Evolutionary conservation across 2,329 filamentous ascomycete species (phyloP).

Genomic region (Calonectria hongkongensis): DNA sequence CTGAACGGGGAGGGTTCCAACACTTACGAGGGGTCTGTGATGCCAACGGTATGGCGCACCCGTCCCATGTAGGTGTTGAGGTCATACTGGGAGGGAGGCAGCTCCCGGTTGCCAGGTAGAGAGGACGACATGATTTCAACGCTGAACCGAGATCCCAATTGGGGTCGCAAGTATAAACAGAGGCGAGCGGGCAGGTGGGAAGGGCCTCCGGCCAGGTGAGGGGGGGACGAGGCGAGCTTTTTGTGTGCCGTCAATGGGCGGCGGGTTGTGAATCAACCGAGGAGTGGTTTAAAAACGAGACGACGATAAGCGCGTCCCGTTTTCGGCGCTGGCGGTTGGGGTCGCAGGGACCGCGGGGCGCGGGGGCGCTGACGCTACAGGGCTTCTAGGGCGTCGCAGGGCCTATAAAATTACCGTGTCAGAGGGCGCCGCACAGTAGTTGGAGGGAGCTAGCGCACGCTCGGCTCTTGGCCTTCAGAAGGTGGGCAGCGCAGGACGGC

Average conservation of each 20-base stretch:
- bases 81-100: slow-evolving; percentile 94
- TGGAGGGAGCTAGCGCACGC: slow-evolving; percentile 24
- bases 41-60: slow-evolving; percentile 89
- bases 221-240: slow-evolving; percentile 22
- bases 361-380: slow-evolving; percentile 5
- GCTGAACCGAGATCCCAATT: slow-evolving; percentile 32
- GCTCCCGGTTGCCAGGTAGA: slow-evolving; percentile 82
- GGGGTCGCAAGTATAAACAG: slow-evolving; percentile 23
- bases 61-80: slow-evolving; percentile 95
- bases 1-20: slow-evolving; percentile 39
- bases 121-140: slow-evolving; percentile 75
- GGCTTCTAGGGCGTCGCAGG: slow-evolving; percentile 19
- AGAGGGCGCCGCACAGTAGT: slow-evolving; percentile 14
- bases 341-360: slow-evolving; percentile 9
- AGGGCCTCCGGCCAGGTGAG: slow-evolving; percentile 33
- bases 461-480: slow-evolving; percentile 24
- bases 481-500: slow-evolving; percentile 22
- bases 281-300: slow-evolving; percentile 47
- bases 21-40: slow-evolving; percentile 95
- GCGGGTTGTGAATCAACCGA: slow-evolving; percentile 39
- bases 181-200: slow-evolving; percentile 29
- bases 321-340: slow-evolving; percentile 54
- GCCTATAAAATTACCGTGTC: slow-evolving; percentile 1
- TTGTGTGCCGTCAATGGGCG: slow-evolving; percentile 37
- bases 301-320: slow-evolving; percentile 59